Conservation (phyloP, 2,329 filamentous ascomycete genomes). For the Talaromyces pinophilus region DNA sequence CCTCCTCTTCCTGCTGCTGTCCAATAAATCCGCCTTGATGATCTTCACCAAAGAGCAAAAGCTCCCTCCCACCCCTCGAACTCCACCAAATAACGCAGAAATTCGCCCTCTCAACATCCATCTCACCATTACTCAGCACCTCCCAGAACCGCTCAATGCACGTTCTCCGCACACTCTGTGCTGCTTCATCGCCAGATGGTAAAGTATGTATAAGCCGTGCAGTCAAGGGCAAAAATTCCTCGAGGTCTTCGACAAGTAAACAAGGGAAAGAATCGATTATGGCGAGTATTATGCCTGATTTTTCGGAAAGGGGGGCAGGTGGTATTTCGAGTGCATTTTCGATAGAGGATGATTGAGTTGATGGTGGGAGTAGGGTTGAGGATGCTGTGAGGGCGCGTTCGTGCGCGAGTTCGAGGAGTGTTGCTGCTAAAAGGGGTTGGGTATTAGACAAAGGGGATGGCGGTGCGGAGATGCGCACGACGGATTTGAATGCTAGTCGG, state of each 20-base stretch:
- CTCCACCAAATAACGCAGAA: constrained; percentile 87
- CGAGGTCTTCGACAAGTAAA: constrained; percentile 67
- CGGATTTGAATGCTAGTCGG: constrained; percentile 80
- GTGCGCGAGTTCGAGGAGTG: constrained; percentile 74
- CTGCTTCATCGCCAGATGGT: constrained; percentile 43
- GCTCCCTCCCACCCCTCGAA: constrained; percentile 60
- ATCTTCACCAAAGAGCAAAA: constrained; percentile 53
- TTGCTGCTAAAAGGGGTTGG: constrained; percentile 77
- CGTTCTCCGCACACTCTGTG: constrained; percentile 58
- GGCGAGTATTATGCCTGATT: constrained; percentile 73
- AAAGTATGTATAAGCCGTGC: constrained; percentile 69
- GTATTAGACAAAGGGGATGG: constrained; percentile 72
- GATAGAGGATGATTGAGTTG: constrained; percentile 36
- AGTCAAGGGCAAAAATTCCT: constrained; percentile 76
- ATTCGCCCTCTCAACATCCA: constrained; percentile 81
- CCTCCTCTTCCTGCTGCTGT: constrained; percentile 43
- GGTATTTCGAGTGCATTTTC: constrained; percentile 36
- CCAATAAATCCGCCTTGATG: constrained; percentile 55
- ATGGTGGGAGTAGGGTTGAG: constrained; percentile 51
- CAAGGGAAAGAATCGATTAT: constrained; percentile 78
- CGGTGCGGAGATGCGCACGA: constrained; percentile 78
- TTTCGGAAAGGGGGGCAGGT: constrained; percentile 60
- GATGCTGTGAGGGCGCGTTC: constrained; percentile 62
- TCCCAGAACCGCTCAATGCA: constrained; percentile 77
- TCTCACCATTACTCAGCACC: constrained; percentile 74